phyloP scores from a whole-genome alignment of 2,329 filamentous ascomycete species.

The Xylariaceae sp. region DNA sequence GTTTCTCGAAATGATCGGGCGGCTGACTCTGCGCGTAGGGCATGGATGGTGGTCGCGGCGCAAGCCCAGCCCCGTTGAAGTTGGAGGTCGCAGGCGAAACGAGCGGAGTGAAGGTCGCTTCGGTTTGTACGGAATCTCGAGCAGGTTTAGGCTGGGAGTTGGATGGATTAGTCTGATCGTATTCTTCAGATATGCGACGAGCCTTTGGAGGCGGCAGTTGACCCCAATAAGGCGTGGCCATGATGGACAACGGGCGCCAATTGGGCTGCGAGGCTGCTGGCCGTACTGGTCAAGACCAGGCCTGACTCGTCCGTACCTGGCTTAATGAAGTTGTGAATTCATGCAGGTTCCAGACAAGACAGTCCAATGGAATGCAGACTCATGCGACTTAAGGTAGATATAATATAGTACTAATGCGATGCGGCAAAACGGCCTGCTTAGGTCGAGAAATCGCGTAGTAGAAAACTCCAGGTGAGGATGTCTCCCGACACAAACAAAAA shows the following conservation, averaged over 20 bases:
- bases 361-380: slow-evolving; percentile 44
- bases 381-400: slow-evolving; percentile 24
- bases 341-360: slow-evolving; percentile 15
- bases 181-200: slow-evolving; percentile 36
- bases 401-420: neutral
- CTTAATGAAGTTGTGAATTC: slow-evolving; percentile 5
- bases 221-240: slow-evolving; percentile 54
- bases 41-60: slow-evolving; percentile 56
- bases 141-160: no score
- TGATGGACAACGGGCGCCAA: slow-evolving; percentile 27
- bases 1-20: slow-evolving; percentile 39
- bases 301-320: slow-evolving; percentile 1
- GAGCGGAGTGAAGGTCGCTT: slow-evolving; percentile 55
- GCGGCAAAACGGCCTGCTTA: no score
- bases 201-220: slow-evolving; percentile 48
- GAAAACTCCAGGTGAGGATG: no score
- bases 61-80: slow-evolving; percentile 48
- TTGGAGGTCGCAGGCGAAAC: slow-evolving; percentile 50
- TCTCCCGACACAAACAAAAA: no score
- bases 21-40: slow-evolving; percentile 41
- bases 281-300: slow-evolving; percentile 13
- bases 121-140: slow-evolving; percentile 31
- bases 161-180: slow-evolving; percentile 22
- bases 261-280: slow-evolving; percentile 20
- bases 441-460: no score